phyloP scores from a whole-genome alignment of 2,329 filamentous ascomycete species.

The Fusarium sarcochroum region DNA sequence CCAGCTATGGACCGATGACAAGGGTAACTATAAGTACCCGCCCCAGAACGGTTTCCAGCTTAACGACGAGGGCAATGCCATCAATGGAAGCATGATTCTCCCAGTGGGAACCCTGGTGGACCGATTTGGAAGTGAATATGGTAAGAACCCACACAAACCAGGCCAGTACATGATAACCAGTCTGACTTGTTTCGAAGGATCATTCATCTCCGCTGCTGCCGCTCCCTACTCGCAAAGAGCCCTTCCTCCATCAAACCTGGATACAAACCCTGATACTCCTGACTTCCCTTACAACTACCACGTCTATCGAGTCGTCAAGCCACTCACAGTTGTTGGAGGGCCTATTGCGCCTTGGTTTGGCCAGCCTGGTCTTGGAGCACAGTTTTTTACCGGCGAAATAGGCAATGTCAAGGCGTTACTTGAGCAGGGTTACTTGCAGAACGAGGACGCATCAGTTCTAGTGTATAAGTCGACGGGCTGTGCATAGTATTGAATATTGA shows the following conservation, averaged over 20 bases:
- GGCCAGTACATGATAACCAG: fast-evolving
- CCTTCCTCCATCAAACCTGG: slow-evolving; percentile 62
- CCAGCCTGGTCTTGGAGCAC: slow-evolving; percentile 62
- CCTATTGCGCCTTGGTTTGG: slow-evolving; percentile 66
- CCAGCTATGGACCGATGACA: slow-evolving; percentile 50
- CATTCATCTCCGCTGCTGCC: slow-evolving; percentile 59
- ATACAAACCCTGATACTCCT: slow-evolving; percentile 50
- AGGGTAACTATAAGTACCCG: slow-evolving; percentile 56
- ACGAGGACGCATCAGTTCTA: slow-evolving; percentile 36
- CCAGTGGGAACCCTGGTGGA: slow-evolving; percentile 60
- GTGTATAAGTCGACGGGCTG: slow-evolving; percentile 28
- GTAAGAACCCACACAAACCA: slow-evolving; percentile 35
- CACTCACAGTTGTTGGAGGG: slow-evolving; percentile 58
- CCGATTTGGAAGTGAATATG: slow-evolving; percentile 63
- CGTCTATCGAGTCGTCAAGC: slow-evolving; percentile 60
- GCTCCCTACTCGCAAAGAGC: slow-evolving; percentile 63
- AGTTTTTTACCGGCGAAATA: slow-evolving; percentile 50
- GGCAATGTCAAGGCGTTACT: slow-evolving; percentile 42
- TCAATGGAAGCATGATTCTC: slow-evolving; percentile 59
- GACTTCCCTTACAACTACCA: slow-evolving; percentile 64
- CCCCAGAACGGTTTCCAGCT: slow-evolving; percentile 59
- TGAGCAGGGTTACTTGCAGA: slow-evolving; percentile 34
- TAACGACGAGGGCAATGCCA: slow-evolving; percentile 52
- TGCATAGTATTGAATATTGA: slow-evolving; percentile 2
- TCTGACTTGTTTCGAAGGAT: slow-evolving; percentile 35